Conservation (phyloP, 192 early-diverging fungal species). For the Chytriomyces hyalinus region DNA sequence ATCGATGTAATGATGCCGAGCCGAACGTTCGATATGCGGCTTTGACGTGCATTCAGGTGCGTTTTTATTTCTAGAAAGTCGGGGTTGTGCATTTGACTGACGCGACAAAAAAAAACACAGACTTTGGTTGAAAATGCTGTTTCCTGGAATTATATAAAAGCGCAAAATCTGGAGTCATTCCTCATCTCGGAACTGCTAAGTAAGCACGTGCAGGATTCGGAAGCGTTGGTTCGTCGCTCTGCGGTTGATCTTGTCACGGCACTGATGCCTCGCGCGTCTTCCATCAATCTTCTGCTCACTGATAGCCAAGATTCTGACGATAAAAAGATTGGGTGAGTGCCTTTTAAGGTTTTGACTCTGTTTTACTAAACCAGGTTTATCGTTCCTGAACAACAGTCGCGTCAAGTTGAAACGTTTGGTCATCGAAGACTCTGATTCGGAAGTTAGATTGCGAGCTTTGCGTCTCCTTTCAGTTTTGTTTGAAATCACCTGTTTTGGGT, state of each 20-base stretch:
- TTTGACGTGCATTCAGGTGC: neutral
- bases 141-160: neutral
- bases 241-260: conserved; percentile 11
- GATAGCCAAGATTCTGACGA: too few relatives aligned
- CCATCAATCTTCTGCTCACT: too few relatives aligned
- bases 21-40: conserved; percentile 7
- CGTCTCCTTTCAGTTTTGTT: conserved; percentile 6
- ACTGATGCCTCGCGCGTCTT: too few relatives aligned
- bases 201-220: conserved; percentile 19
- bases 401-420: neutral
- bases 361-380: neutral
- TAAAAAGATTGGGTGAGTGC: neutral
- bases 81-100: neutral
- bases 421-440: conserved; percentile 17
- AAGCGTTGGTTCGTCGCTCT: conserved; percentile 20
- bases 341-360: neutral
- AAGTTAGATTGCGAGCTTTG: neutral
- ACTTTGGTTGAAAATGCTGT: neutral
- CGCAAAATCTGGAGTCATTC: neutral
- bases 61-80: neutral
- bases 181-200: neutral
- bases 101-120: neutral
- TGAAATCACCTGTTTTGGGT: neutral
- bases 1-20: conserved; percentile 20
- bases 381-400: neutral